A percentile compares a stretch with the other conserved stretches of the same genome.
phyloP scores from a whole-genome alignment of 768 basidiomycete species.

The Panaeolus papilionaceus region DNA sequence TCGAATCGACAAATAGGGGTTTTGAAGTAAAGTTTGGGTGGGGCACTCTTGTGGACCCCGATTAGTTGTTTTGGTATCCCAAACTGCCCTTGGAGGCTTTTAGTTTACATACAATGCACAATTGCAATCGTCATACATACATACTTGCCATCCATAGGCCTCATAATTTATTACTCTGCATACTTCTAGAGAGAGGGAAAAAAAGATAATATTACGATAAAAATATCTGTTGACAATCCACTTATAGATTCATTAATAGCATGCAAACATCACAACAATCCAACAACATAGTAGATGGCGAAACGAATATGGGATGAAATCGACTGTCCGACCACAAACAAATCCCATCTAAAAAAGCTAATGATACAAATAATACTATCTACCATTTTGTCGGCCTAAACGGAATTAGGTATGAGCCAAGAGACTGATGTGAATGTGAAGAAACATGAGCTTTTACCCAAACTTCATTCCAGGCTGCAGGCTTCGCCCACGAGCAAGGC shows the following conservation, averaged over 20 bases:
- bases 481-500: conserved; percentile 30
- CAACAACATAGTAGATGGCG: not conserved
- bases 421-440: not conserved
- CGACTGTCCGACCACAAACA: conserved; percentile 1
- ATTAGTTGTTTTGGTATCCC: too few species aligned
- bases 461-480: conserved; percentile 38
- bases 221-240: conserved; percentile 8
- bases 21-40: too few species aligned
- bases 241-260: conserved; percentile 12
- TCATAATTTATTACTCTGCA: too few species aligned
- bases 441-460: conserved; percentile 34
- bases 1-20: too few species aligned
- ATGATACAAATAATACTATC: conserved; percentile 30
- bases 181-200: not conserved
- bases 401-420: not conserved
- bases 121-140: too few species aligned
- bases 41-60: too few species aligned
- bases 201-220: conserved; percentile 3
- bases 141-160: too few species aligned
- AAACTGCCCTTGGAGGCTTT: too few species aligned
- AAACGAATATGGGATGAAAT: not conserved
- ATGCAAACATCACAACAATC: conserved; percentile 13
- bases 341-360: conserved; percentile 22
- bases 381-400: conserved; percentile 28
- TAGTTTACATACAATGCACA: too few species aligned